phyloP scores from a whole-genome alignment of 2,329 filamentous ascomycete species.

The Aquanectria penicillioides region DNA sequence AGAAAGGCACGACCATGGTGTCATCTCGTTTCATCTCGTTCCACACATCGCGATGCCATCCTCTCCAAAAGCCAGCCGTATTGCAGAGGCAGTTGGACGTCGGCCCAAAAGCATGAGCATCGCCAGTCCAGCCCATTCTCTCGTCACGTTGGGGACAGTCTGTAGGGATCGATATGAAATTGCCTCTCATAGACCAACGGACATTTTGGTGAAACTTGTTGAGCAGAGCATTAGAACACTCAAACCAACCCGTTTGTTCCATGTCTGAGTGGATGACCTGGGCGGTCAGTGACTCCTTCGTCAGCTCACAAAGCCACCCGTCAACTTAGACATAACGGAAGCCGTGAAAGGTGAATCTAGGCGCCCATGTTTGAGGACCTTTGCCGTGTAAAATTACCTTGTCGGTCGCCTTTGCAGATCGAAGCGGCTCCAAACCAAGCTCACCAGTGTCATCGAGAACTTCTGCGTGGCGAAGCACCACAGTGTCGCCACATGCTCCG shows the following conservation, averaged over 20 bases:
- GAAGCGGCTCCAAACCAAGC: slow-evolving; percentile 51
- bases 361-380: slow-evolving; percentile 50
- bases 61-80: slow-evolving; percentile 54
- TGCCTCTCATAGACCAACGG: slow-evolving; percentile 66
- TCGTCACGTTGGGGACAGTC: slow-evolving; percentile 67
- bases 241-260: slow-evolving; percentile 58
- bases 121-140: slow-evolving; percentile 62
- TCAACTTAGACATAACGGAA: slow-evolving; percentile 61
- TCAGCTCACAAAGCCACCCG: slow-evolving; percentile 48
- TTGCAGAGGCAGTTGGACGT: slow-evolving; percentile 64
- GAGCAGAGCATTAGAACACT: slow-evolving; percentile 60
- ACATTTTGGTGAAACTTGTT: slow-evolving; percentile 66
- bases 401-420: slow-evolving; percentile 55
- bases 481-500: background rate
- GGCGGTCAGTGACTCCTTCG: slow-evolving; percentile 35
- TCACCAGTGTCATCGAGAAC: slow-evolving; percentile 41
- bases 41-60: slow-evolving; percentile 25
- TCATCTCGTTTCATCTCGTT: slow-evolving; percentile 9
- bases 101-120: slow-evolving; percentile 59
- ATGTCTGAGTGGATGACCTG: slow-evolving; percentile 62
- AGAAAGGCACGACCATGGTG: background rate
- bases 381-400: slow-evolving; percentile 45
- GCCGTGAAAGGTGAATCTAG: slow-evolving; percentile 63
- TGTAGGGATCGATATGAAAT: slow-evolving; percentile 65
- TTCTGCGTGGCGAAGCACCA: background rate